Base-by-base conservation (phyloP, 2,329 filamentous ascomycete genomes). In the Diaporthe vexans region DNA sequence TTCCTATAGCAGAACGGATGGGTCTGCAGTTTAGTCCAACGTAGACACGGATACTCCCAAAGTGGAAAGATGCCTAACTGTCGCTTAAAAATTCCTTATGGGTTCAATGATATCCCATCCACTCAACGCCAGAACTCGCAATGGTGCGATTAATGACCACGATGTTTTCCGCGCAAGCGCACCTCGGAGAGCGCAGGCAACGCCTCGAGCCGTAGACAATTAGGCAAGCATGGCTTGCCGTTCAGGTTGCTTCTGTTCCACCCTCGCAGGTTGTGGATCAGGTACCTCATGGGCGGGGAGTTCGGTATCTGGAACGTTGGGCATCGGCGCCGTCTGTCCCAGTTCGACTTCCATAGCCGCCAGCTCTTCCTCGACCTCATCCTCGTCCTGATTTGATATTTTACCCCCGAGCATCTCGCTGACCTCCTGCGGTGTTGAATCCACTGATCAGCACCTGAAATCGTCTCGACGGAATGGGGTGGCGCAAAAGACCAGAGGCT, bases 311-410 rank as follows among this genome's bases (percentile, higher is more conserved):
- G 81, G 81, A 9, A 79, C 80, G 63, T 73, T 79, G 29, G 81
- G 81, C 59, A 81, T 71, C 48, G 73, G 74, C 37, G 58, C 57
- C 19, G 59, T 63, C 48, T 51, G 70, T 58, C 46, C 19, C 35
- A 85, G 72, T 78, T 95, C 91, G 54, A 87, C 87, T 82, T 95
- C 94, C 77, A 99, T 88, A 1, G 92, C 93, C 72, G 94, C 94
- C 70, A 99, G 87, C 85, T 99, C 97, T 80, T 98, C 95, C 82
- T 99, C 97, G 46, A 99, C 97, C 80, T 98, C 97, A 81, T 98
- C 96, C 83, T 99, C 97, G 83, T 99, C 97, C 80, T 97, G 94
- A 80, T 95, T 97, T 19, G 95, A 94, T 86, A 99, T 95, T 79
- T 93, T 91, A 17, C 94, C 94, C 46, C 93, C 94, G 3, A 99